phyloP scores from a whole-genome alignment of 352 stramenopile species.

The Elongisporangium anandrum region DNA sequence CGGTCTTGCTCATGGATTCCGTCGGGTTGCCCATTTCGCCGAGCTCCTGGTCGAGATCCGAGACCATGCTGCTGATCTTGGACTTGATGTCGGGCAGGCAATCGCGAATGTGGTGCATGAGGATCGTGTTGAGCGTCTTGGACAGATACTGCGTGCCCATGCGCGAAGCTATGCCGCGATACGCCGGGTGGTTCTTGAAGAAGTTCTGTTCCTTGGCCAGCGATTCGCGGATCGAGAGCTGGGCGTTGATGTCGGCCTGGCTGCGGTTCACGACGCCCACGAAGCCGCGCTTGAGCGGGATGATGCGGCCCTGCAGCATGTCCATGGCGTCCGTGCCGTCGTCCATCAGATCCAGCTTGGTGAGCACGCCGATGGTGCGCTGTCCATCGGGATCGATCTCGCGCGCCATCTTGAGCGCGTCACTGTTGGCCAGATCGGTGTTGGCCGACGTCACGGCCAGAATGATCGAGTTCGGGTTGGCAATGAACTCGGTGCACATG shows the following conservation, averaged over 20 bases:
- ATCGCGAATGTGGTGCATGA: constrained; percentile 99
- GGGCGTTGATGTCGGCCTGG: constrained; percentile 97
- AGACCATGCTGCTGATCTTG: constrained; percentile 94
- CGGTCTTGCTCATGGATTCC: constrained; percentile 83
- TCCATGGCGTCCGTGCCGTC: constrained; percentile 97
- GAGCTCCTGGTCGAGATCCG: constrained; percentile 94
- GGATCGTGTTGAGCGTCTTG: constrained; percentile 97
- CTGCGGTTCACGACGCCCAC: constrained; percentile 98
- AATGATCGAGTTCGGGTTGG: constrained; percentile 99
- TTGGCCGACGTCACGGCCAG: constrained; percentile 98
- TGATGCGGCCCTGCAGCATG: constrained; percentile 96
- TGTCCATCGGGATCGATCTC: constrained; percentile 91
- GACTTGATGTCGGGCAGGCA: constrained; percentile 98
- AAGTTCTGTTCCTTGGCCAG: constrained; percentile 96
- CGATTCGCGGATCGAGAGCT: constrained; percentile 93
- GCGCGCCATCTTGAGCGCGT: constrained; percentile 97
- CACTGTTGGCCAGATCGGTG: constrained; percentile 98
- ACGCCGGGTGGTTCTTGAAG: constrained; percentile 97
- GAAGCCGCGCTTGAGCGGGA: constrained; percentile 97
- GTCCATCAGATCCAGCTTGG: constrained; percentile 99
- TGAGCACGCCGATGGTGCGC: constrained; percentile 98
- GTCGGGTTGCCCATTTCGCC: constrained; percentile 92
- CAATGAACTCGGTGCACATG: constrained; percentile 98
- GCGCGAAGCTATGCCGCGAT: constrained; percentile 90
- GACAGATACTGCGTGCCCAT: constrained; percentile 96